phyloP scores from a whole-genome alignment of 345 rosid species.

The Boechera divaricarpa region DNA sequence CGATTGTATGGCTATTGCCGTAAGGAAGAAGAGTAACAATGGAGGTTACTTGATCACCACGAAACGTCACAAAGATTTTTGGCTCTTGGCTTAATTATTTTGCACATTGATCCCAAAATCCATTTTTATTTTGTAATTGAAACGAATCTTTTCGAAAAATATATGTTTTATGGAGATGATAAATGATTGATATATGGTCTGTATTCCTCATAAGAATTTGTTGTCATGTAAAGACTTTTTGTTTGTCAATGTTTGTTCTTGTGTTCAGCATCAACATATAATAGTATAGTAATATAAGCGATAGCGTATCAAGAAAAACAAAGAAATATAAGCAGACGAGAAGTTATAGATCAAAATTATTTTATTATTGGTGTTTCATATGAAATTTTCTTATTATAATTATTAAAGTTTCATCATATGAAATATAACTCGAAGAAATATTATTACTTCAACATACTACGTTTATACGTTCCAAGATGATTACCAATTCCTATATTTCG shows the following conservation, averaged over 20 bases:
- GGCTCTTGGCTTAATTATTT: conserved; percentile 80
- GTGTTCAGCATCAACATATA: not conserved
- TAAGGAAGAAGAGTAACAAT: conserved; percentile 83
- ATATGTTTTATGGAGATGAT: conserved; percentile 5
- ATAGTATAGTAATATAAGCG: not conserved
- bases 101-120: not conserved
- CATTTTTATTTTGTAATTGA: conserved; percentile 1
- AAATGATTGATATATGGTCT: not conserved
- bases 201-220: not conserved
- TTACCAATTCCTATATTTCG: not conserved
- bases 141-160: not conserved
- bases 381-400: not conserved
- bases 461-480: not conserved
- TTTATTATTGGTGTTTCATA: not conserved
- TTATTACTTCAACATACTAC: not conserved
- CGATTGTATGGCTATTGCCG: conserved; percentile 92
- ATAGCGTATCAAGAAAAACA: not conserved
- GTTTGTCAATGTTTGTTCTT: conserved; percentile 18
- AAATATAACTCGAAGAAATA: not conserved
- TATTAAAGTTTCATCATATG: not conserved
- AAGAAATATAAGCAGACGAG: not conserved
- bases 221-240: conserved; percentile 24
- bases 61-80: conserved; percentile 94
- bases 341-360: not conserved
- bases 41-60: conserved; percentile 98